Evolutionary conservation across 768 basidiomycete genomes (phyloP), one percentile per base, ranked within the genome.

Genomic region (Obba rivulosa): DNA sequence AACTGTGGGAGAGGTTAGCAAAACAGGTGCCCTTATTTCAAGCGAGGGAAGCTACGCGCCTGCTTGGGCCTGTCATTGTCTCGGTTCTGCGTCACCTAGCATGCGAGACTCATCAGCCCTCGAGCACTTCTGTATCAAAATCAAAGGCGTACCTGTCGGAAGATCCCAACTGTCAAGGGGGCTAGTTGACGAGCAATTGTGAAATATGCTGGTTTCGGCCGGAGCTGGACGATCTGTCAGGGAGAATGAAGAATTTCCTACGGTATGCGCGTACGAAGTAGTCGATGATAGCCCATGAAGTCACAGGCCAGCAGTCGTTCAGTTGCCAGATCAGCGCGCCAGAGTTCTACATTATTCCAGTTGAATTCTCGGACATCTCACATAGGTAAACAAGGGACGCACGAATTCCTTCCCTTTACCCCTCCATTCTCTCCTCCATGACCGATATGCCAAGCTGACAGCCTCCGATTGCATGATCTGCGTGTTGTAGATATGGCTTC

Each of bases 401-500:
- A 76, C 53, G 60, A 86, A 83, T 61, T 95, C 86, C 58, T 71
- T 79, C 4, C 91, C 92, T 49, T 64, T 75, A 4, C 94, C 94
- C 20, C 75, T 70, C 91, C 92, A 97, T 61, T 92, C 87, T 10
- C 94, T 75, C 46, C 91, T 73, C 94, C 94, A 96, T 1, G 89
- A 68, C n/a, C 87, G 79, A 62, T 90, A 96, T 0, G 94, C 94
- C 14, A 87, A 79, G 2, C 83, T 79, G 11, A 96, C 74, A 1
- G 86, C 81, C 64, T 96, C 93, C 0, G 92, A 86, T 66, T 97
- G 94, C 89, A 97, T 93, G 47, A 94, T 69, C 66, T 96, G 94
- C 2, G 94, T 94, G 55, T 87, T 90, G 67, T 92, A 97, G 9
- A 89, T 75, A 65, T 93, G 93, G 60, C 88, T 90, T 52, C 10